Evolutionary conservation across 148 eudicot genomes (phyloP).

Genomic region (Cornus suecica): DNA sequence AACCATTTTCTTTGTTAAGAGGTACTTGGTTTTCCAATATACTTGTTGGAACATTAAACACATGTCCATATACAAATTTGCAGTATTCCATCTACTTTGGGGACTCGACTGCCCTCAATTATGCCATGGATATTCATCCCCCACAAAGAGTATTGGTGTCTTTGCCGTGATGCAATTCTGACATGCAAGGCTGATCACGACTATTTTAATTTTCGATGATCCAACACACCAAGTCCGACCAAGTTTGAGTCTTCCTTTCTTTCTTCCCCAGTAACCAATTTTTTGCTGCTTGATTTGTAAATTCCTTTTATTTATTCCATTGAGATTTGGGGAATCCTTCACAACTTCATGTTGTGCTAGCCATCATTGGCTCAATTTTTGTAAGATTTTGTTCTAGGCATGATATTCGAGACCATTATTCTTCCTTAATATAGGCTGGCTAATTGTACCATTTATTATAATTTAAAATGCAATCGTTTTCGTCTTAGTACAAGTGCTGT

Average conservation of each 20-base stretch:
- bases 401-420: neutral
- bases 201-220: neutral
- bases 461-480: neutral
- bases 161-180: constrained; percentile 67
- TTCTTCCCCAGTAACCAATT: neutral
- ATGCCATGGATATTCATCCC: constrained; percentile 74
- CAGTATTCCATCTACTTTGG: constrained; percentile 49
- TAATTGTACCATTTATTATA: neutral
- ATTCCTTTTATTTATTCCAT: neutral
- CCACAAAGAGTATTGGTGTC: constrained; percentile 74
- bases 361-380: neutral
- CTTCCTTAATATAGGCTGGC: neutral
- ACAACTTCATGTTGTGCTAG: neutral
- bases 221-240: neutral
- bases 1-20: neutral
- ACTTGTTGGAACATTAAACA: neutral
- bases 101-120: constrained; percentile 39
- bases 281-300: constrained; percentile 7
- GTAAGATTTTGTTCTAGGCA: neutral
- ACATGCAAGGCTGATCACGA: constrained; percentile 30
- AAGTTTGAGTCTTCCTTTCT: neutral
- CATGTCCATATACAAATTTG: neutral
- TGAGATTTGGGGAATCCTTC: neutral
- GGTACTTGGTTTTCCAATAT: neutral
- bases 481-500: neutral